Base-by-base conservation (phyloP, 495 filamentous ascomycete species). In the Penicillium mononematosum region DNA sequence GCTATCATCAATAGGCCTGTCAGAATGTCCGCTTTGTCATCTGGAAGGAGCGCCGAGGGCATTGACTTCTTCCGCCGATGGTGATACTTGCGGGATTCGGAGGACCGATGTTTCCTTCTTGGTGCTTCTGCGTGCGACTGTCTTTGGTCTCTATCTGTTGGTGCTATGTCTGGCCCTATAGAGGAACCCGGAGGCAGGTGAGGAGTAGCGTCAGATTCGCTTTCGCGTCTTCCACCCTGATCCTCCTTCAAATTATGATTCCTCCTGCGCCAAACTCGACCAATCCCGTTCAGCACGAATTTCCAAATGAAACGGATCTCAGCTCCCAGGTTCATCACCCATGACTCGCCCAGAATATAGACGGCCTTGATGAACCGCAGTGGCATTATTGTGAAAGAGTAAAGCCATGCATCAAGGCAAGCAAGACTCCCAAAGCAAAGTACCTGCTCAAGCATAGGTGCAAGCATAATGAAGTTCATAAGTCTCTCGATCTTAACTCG, bases 401-500 rank as follows among this genome's bases (percentile, higher is more conserved):
- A 92, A 5, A 98, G 80, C 94, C 93, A 99, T n/a, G 92, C 87
- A 75, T 99, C 94, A 31, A 98, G 76, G 70, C 94, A 98, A 29
- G 93, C 90, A 22, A 97, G 66, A 10, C 88, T 83, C 7, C 94
- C 94, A 75, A 99, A 98, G 62, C 83, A 84, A 19, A 99, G 79
- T 1, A 91, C 83, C 53, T 87, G 83, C 72, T 99, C 94, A n/a
- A 99, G 75, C 50, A 85, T 86, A 8, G 82, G 84, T 8, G 93
- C 91, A 5, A 98, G 76, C 19, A 90, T 72, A 8, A 98, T 74
- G 69, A 96, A 93, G 67, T 98, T 96, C 55, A 88, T 77, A n/a
- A 99, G 78, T 45, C 94, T 84, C 66, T 98, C 92, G 52, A 98
- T 86, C 65, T 96, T 97, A 62, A 96, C 81, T n/a, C 87, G 86